Base-by-base conservation (phyloP, 768 basidiomycete species). In the Dioszegia hungarica region DNA sequence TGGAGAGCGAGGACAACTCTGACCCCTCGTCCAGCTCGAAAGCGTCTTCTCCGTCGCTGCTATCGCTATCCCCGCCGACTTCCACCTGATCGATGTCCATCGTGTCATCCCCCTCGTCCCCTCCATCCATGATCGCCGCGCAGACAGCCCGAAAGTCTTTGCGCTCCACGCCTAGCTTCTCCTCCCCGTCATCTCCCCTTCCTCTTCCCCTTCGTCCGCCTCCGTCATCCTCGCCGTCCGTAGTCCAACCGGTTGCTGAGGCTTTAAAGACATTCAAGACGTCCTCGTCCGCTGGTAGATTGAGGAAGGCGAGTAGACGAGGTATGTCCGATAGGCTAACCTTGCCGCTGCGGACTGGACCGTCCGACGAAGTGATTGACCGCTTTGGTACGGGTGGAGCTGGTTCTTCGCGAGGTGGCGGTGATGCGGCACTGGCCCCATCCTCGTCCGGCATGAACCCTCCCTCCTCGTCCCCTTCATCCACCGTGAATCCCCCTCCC, bases 71-170 rank as follows among this genome's bases (percentile, higher is more conserved):
- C 14, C 43, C 60, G 45, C 57, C 65, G 12, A 61, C 60, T 19
- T 56, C 67, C 14, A 60, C 57, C 5, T 52, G 50, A 28, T 57
- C 56, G 3, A 28, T 46, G 1, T 58, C 63, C n/a, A 57, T 56
- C 6, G 61, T 63, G 5, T 61, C n/a, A n/a, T n/a, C 57, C 12
- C 62, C 72, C 3, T 63, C 67, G 4, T 66, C 59, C 10, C 62
- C 65, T 10, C 36, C 49, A 19, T 38, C 49, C 74, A 75, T 73
- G 27, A 75, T 44, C 25, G 73, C 74, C 9, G 70, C 74, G 41
- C 68, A 72, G 5, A 75, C 74, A 27, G 72, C 71, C 44, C 72
- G 39, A 43, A 75, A 75, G 48, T 75, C 74, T 29, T 70, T 70
- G 49, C 54, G 17, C 29, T 61, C 61, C 15, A 72, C 70, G 9